phyloP scores from a whole-genome alignment of 371 early-diverging fungal species.

The Actinomucor elegans region DNA sequence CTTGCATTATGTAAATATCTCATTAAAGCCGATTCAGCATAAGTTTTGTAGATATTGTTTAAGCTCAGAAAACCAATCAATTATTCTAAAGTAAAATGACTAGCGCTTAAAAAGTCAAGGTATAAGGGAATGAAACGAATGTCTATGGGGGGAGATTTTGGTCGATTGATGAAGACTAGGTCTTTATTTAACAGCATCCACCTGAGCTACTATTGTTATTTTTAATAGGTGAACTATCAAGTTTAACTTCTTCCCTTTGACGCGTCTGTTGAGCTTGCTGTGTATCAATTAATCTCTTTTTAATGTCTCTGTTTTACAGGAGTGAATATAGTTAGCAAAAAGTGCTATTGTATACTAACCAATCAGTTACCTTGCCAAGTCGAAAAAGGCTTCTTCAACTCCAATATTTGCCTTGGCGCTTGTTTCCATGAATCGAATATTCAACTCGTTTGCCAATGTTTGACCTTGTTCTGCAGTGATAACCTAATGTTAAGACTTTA shows the following conservation, averaged over 20 bases:
- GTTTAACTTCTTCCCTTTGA: constrained; percentile 46
- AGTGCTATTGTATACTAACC: too few species aligned
- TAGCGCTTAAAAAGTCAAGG: too few species aligned
- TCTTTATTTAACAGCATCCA: constrained; percentile 15
- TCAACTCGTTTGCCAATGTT: constrained; percentile 84
- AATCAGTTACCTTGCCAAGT: constrained; percentile 93
- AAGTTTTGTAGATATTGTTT: too few species aligned
- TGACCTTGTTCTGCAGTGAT: constrained; percentile 79
- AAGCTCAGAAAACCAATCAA: too few species aligned
- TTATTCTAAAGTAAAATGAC: too few species aligned
- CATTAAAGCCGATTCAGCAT: too few species aligned
- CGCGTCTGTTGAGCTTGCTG: constrained; percentile 52
- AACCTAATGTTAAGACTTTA: constrained; percentile 11
- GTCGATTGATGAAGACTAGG: too few species aligned
- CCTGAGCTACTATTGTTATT: constrained; percentile 17
- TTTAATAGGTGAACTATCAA: constrained; percentile 34
- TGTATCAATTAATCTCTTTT: constrained; percentile 53
- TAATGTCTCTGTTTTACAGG: constrained; percentile 52
- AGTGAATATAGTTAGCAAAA: background rate
- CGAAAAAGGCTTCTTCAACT: constrained; percentile 97
- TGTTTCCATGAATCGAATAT: constrained; percentile 94
- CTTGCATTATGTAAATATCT: too few species aligned
- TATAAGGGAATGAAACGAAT: too few species aligned
- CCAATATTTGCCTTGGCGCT: constrained; percentile 96
- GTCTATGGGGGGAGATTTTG: too few species aligned